Evolutionary conservation across 2,329 filamentous ascomycete species (phyloP), one percentile per base, ranked within the genome.

Genomic region (Fusarium sp.): DNA sequence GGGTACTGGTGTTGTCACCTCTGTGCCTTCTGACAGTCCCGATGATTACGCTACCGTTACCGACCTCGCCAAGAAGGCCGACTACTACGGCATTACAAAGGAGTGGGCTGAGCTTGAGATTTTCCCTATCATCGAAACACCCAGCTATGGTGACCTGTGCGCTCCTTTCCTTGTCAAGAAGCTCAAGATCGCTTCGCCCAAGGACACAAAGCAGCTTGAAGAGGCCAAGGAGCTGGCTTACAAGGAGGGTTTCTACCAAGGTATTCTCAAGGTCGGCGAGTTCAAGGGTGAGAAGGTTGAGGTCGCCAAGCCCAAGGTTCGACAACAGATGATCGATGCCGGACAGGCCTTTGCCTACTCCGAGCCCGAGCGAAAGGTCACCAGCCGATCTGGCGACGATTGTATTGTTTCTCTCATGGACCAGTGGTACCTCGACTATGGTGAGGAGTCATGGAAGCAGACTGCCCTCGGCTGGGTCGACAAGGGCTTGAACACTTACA

Each of bases 371-470:
- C 91, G 92, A 74, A 89, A 92, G 80, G 96, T 98, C 71, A 89
- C 97, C 65, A 95, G 92, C 77, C 88, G 96, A 80, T 97, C 93
- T 74, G 93, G 91, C 29, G 95, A 98, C 77, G 93, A 97, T 73
- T 98, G 96, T 79, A 94, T 97, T 62, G 95, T 96, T 64, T 92
- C 94, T 30, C 90, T 95, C 72, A 90, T 98, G 77, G 95, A 98
- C 75, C 96, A 99, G 82, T 99, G 96, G 94, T 99, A 97, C 83
- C 85, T 99, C 75, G 95, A 98, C 82, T 99, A 99, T 77, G 96
- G 96, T 67, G 92, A 94, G 81, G 93, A 93, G 45, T 87, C 91
- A 52, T 98, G 96, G 96, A 92, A 92, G 77, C 83, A 92, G 68
- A 85, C 87, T 45, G 93, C 92, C 16, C 84, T 94, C 57, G 86